Percentiles rank a stretch among this genome's conserved stretches.
These are phyloP conservation scores for Gracilariopsis chorda DNA, from an alignment of 23 red algal species.

Conservation along the genomic window DNA sequence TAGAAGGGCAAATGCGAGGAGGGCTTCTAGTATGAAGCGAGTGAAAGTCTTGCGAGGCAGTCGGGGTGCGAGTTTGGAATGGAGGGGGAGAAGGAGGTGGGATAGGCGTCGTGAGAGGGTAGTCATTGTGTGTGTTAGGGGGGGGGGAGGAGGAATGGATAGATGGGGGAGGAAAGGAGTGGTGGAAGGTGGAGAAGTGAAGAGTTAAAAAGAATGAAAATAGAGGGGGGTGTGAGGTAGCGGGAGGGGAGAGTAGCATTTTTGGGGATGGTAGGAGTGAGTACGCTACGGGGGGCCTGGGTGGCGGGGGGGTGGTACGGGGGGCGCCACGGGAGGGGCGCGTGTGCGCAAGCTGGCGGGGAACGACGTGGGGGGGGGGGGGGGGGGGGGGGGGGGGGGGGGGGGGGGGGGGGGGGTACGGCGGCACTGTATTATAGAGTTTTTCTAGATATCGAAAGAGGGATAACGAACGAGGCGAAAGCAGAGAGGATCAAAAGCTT, in stretches of 20 bases:
- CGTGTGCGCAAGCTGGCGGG: too few species aligned
- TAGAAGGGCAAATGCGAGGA: not conserved
- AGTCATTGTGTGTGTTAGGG: not conserved
- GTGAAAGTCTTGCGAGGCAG: conserved; percentile 32
- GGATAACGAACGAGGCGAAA: not conserved
- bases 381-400: not conserved
- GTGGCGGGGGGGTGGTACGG: not conserved
- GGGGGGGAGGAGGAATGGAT: not conserved
- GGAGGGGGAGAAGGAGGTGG: conserved; percentile 1
- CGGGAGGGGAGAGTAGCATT: too few species aligned
- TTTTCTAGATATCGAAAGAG: not conserved
- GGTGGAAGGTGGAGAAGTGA: not conserved
- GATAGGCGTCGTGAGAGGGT: not conserved
- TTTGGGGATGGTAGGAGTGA: not conserved
- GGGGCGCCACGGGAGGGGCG: not conserved
- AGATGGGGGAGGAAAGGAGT: not conserved
- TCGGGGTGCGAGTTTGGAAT: not conserved
- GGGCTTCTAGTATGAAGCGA: not conserved
- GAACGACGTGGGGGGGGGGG: not conserved
- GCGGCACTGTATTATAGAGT: not conserved
- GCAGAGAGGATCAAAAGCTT: not conserved
- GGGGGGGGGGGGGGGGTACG: not conserved
- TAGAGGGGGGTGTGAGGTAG: too few species aligned
- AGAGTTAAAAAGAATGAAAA: too few species aligned
- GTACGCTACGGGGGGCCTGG: not conserved